These are phyloP conservation scores for Aureobasidium leucospermi DNA, from an alignment of 2,329 filamentous ascomycete genomes.

Conservation along the genomic window DNA sequence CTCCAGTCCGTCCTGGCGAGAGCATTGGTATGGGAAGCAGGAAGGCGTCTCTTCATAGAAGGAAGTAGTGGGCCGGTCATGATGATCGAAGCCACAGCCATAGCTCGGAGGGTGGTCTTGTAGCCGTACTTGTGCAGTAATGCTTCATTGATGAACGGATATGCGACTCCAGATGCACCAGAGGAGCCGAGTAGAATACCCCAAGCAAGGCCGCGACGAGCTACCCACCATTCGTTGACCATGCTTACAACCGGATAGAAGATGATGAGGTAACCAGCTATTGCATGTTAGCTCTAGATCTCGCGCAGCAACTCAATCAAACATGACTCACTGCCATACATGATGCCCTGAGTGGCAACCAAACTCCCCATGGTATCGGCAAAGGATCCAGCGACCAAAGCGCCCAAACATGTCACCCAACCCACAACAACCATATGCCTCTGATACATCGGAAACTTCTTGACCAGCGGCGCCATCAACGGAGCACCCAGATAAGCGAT, in stretches of 20 bases:
- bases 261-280: conserved; percentile 50
- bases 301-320: conserved; percentile 49
- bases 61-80: conserved; percentile 28
- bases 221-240: conserved; percentile 26
- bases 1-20: conserved; percentile 22
- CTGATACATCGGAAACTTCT: conserved; percentile 34
- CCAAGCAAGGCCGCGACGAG: conserved; percentile 22
- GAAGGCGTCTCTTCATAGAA: conserved; percentile 29
- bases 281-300: conserved; percentile 47
- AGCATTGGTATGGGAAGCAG: conserved; percentile 19
- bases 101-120: conserved; percentile 20
- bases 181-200: conserved; percentile 20
- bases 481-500: conserved; percentile 48
- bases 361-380: conserved; percentile 47
- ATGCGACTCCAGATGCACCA: conserved; percentile 21
- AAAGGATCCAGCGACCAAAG: conserved; percentile 32
- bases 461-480: conserved; percentile 41
- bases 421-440: conserved; percentile 41
- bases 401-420: conserved; percentile 20
- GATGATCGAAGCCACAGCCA: conserved; percentile 22
- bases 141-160: conserved; percentile 20
- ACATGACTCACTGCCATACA: conserved; percentile 51
- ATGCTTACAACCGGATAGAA: conserved; percentile 25
- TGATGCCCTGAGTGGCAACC: conserved; percentile 53
- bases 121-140: conserved; percentile 22